Conservation (phyloP, 148 eudicot genomes). For the Fagopyrum esculentum region DNA sequence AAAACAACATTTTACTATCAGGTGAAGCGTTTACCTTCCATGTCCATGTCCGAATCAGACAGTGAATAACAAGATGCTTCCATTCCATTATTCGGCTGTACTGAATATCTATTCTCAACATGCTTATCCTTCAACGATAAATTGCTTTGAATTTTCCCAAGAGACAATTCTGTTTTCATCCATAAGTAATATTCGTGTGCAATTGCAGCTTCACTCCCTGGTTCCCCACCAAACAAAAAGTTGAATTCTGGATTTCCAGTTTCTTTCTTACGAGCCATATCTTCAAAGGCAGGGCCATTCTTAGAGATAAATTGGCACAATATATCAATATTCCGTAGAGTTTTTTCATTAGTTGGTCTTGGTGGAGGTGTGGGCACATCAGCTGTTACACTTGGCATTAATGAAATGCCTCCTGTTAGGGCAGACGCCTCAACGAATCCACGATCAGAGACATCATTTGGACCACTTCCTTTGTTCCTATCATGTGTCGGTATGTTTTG, state of each 20-base stretch:
- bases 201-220: conserved; percentile 59
- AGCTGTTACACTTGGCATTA: conserved; percentile 11
- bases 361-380: conserved; percentile 49
- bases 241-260: conserved; percentile 44
- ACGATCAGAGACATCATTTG: neutral
- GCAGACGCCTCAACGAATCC: conserved; percentile 11
- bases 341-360: conserved; percentile 40
- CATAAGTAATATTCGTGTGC: conserved; percentile 51
- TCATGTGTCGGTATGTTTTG: neutral
- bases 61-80: conserved; percentile 43
- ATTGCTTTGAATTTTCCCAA: conserved; percentile 22
- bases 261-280: conserved; percentile 45
- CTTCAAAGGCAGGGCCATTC: conserved; percentile 54
- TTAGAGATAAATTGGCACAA: conserved; percentile 48
- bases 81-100: conserved; percentile 16
- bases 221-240: conserved; percentile 63
- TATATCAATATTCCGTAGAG: conserved; percentile 43
- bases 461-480: neutral
- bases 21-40: conserved; percentile 69
- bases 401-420: conserved; percentile 14
- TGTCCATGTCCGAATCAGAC: conserved; percentile 85
- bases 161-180: conserved; percentile 47
- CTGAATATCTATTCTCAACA: conserved; percentile 20
- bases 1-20: neutral
- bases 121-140: conserved; percentile 14